Evolutionary conservation across 805 yeast genomes (phyloP).

Genomic region (Sporopachydermia lactativora): DNA sequence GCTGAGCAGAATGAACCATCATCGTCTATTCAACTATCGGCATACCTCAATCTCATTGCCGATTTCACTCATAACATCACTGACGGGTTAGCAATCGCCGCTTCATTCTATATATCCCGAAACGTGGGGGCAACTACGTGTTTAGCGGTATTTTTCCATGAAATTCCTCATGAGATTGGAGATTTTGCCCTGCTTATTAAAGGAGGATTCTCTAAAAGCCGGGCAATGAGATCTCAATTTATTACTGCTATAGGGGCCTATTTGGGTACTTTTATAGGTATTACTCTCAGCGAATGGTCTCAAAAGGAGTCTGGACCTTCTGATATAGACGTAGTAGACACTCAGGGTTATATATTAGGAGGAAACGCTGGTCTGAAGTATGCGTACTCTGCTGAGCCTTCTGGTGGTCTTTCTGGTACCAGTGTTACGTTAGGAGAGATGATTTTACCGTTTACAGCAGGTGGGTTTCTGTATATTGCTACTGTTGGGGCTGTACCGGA

Average conservation of each 20-base stretch:
- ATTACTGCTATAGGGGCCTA: constrained; percentile 52
- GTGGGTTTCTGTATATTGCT: constrained; percentile 52
- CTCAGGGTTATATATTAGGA: not conserved
- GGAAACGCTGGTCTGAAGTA: constrained; percentile 1
- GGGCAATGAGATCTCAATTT: constrained; percentile 54
- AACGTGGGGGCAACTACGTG: constrained; percentile 55
- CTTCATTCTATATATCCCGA: constrained; percentile 49
- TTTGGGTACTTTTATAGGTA: constrained; percentile 53
- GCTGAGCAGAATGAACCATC: constrained; percentile 7
- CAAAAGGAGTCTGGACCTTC: constrained; percentile 6
- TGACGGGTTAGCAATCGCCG: constrained; percentile 63
- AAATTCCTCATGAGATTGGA: constrained; percentile 71
- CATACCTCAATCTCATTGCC: constrained; percentile 52
- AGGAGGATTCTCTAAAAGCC: constrained; percentile 52
- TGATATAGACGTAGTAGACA: constrained; percentile 4
- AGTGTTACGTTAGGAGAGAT: constrained; percentile 34
- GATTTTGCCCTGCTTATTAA: constrained; percentile 62
- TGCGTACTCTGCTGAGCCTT: constrained; percentile 9
- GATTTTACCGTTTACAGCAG: constrained; percentile 61
- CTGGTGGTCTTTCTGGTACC: constrained; percentile 34
- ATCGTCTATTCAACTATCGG: constrained; percentile 29
- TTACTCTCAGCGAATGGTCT: constrained; percentile 33
- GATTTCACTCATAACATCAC: constrained; percentile 66
- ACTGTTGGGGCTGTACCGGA: constrained; percentile 69
- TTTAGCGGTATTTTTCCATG: constrained; percentile 61